Percentiles rank a stretch among this genome's conserved stretches.
Conservation (phyloP, 2,329 filamentous ascomycete genomes). For the Cytospora chrysosperma region DNA sequence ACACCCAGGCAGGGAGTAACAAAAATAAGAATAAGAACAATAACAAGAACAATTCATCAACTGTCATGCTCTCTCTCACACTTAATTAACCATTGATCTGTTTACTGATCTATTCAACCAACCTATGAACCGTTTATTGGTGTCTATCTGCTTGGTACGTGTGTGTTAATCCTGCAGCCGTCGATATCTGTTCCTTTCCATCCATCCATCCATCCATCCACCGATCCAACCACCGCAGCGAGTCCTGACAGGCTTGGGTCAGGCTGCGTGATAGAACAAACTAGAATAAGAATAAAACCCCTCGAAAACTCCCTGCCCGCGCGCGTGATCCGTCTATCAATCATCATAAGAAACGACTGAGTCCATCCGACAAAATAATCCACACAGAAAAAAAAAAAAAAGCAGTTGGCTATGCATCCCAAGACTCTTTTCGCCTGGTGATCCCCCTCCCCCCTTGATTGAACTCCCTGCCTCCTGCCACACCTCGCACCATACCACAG, state of each 20-base stretch:
- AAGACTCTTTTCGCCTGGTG: neutral
- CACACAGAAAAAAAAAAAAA: neutral
- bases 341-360: neutral
- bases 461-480: neutral
- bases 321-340: neutral
- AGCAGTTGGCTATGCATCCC: neutral
- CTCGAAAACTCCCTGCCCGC: neutral
- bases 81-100: too few relatives aligned
- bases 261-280: neutral
- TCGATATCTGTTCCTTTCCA: neutral
- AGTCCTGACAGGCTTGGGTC: neutral
- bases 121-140: neutral
- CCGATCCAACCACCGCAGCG: too few relatives aligned
- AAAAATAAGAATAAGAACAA: too few relatives aligned
- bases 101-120: neutral
- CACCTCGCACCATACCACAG: neutral
- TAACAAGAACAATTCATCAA: too few relatives aligned
- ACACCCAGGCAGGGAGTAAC: too few relatives aligned
- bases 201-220: neutral
- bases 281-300: neutral
- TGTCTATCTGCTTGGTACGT: neutral
- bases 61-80: too few relatives aligned
- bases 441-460: too few relatives aligned
- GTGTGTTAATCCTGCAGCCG: constrained; percentile 2
- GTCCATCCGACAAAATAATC: neutral